Percentiles rank a stretch among this genome's conserved stretches.
Evolutionary conservation across 2,329 filamentous ascomycete genomes (phyloP).

Genomic region (Aureobasidium uvarum): DNA sequence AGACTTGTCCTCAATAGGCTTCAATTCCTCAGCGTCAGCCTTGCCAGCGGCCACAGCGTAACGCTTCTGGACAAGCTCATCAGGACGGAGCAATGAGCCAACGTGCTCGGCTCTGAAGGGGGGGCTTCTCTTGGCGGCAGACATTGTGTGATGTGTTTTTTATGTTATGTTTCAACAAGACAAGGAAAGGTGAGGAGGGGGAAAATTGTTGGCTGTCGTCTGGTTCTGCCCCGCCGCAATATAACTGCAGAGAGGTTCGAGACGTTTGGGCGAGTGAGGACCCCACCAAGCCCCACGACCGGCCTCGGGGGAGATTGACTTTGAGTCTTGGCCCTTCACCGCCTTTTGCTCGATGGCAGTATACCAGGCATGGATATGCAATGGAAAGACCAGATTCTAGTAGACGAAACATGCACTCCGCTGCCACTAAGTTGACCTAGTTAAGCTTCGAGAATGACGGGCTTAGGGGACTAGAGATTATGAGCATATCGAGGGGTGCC

Average conservation of each 20-base stretch:
- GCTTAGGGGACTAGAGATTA: too few relatives aligned
- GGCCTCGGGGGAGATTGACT: conserved; percentile 1
- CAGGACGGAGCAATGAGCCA: conserved; percentile 66
- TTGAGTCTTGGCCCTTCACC: not conserved
- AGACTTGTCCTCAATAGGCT: conserved; percentile 37
- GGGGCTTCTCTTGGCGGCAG: conserved; percentile 37
- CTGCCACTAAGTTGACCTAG: too few relatives aligned
- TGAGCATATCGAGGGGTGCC: too few relatives aligned
- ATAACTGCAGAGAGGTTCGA: conserved; percentile 4
- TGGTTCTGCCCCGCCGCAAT: conserved; percentile 13
- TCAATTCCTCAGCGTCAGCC: conserved; percentile 33
- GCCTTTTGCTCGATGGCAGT: not conserved
- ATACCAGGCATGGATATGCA: not conserved
- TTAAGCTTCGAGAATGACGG: too few relatives aligned
- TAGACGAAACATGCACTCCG: not conserved
- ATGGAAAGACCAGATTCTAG: not conserved
- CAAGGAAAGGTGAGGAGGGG: not conserved
- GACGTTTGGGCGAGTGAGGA: not conserved
- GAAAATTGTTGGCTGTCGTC: not conserved
- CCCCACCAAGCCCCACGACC: conserved; percentile 22
- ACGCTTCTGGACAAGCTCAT: conserved; percentile 60
- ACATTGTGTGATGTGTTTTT: conserved; percentile 4
- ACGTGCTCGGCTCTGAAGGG: conserved; percentile 71
- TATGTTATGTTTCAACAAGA: not conserved
- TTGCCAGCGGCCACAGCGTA: conserved; percentile 45